These are phyloP conservation scores for Barnettozyma wickerhamii DNA, from an alignment of 805 yeast genomes.

Conservation along the genomic window DNA sequence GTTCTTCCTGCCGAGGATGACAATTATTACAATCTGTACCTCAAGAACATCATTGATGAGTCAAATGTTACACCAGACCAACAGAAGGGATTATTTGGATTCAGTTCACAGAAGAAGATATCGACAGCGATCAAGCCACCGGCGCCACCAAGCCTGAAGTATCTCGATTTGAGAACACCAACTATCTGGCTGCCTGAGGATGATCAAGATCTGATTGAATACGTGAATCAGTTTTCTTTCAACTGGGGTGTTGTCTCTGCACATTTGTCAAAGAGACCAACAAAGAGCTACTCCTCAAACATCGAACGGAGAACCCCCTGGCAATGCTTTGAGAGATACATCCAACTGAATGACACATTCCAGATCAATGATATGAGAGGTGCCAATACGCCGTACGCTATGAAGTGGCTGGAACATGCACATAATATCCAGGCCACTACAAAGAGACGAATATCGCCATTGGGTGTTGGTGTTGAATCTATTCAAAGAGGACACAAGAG, in stretches of 20 bases:
- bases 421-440: conserved; percentile 85
- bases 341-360: conserved; percentile 85
- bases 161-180: conserved; percentile 80
- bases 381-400: conserved; percentile 74
- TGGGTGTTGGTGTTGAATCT: conserved; percentile 91
- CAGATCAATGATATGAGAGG: conserved; percentile 88
- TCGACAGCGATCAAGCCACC: conserved; percentile 75
- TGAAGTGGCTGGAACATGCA: conserved; percentile 89
- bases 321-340: conserved; percentile 97
- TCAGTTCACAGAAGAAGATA: conserved; percentile 43
- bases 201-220: conserved; percentile 72
- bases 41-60: conserved; percentile 43
- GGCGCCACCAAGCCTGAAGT: conserved; percentile 78
- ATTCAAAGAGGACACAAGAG: conserved; percentile 90
- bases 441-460: conserved; percentile 82
- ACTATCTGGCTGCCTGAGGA: conserved; percentile 97
- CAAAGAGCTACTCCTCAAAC: conserved; percentile 73
- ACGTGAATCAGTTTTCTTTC: conserved; percentile 81
- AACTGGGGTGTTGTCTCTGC: conserved; percentile 93
- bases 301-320: conserved; percentile 96
- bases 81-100: conserved; percentile 53
- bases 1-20: conserved; percentile 62
- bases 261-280: conserved; percentile 62
- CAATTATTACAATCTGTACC: conserved; percentile 54
- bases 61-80: conserved; percentile 34